Evolutionary conservation across 495 filamentous ascomycete genomes (phyloP).

Genomic region (Saxophila tyrrhenica): DNA sequence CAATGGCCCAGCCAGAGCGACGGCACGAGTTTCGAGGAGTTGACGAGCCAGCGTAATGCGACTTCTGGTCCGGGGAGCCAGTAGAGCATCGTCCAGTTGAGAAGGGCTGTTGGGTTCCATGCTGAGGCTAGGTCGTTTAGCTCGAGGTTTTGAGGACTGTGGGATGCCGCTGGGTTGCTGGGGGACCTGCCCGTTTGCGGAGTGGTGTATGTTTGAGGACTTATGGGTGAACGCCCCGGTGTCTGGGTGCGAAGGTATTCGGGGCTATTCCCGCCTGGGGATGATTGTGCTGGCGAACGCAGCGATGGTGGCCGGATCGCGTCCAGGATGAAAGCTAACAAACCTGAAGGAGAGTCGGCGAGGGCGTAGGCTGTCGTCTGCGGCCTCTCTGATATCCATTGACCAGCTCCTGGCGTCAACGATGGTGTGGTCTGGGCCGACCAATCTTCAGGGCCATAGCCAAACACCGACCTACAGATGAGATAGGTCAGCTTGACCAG

Average conservation of each 20-base stretch:
- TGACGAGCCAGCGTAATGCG: conserved; percentile 25
- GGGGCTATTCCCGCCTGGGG: conserved; percentile 1
- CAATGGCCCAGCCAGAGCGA: conserved; percentile 20
- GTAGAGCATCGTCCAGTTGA: conserved; percentile 34
- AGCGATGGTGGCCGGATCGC: conserved; percentile 18
- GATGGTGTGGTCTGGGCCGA: background rate
- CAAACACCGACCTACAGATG: conserved; percentile 23
- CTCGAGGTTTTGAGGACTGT: conserved; percentile 3
- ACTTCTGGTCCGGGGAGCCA: conserved; percentile 33
- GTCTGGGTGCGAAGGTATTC: conserved; percentile 1
- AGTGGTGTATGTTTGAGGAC: background rate
- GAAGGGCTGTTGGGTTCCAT: conserved; percentile 28
- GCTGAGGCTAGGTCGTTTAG: conserved; percentile 7
- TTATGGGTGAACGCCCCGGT: background rate
- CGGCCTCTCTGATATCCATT: conserved; percentile 12
- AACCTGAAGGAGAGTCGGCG: conserved; percentile 30
- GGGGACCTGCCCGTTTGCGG: background rate
- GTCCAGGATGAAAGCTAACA: conserved; percentile 28
- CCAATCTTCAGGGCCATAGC: conserved; percentile 22
- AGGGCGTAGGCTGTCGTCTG: conserved; percentile 29
- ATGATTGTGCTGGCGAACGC: background rate
- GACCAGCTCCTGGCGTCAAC: background rate
- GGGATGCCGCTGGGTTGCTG: background rate
- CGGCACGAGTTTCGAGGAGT: conserved; percentile 4
- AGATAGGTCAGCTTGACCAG: conserved; percentile 21